Percentiles rank a stretch among this genome's conserved stretches.
Evolutionary conservation across 2,329 filamentous ascomycete species (phyloP).

Genomic region (Graphilbum sp.): DNA sequence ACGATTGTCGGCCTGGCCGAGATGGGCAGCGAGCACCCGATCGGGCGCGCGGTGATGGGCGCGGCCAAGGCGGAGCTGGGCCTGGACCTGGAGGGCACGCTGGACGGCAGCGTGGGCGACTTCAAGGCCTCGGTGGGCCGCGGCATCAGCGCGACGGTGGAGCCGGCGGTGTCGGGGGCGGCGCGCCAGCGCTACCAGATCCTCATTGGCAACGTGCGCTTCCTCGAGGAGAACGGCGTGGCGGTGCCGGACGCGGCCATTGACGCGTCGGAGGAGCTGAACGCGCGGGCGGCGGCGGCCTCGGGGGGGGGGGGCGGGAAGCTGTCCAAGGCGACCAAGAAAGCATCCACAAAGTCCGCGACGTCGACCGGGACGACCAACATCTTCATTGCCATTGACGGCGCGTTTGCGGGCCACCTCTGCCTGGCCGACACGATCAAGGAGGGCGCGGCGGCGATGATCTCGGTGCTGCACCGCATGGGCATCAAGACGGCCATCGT

Average conservation of each 20-base stretch:
- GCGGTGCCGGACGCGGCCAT: conserved; percentile 46
- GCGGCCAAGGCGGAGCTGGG: conserved; percentile 63
- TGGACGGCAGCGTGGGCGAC: conserved; percentile 73
- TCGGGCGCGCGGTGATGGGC: conserved; percentile 71
- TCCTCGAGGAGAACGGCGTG: conserved; percentile 56
- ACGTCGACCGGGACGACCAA: conserved; percentile 57
- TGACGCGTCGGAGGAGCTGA: conserved; percentile 43
- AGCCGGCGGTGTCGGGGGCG: conserved; percentile 53
- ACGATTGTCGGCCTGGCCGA: conserved; percentile 88
- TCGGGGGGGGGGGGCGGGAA: neutral
- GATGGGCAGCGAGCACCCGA: conserved; percentile 88
- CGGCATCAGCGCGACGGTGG: conserved; percentile 68
- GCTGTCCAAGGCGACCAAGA: too few species aligned
- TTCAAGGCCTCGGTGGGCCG: conserved; percentile 73
- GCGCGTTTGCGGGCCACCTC: conserved; percentile 63
- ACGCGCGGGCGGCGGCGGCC: conserved; percentile 20
- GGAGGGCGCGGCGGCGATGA: conserved; percentile 62
- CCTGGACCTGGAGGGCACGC: conserved; percentile 50
- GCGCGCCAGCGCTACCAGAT: conserved; percentile 59
- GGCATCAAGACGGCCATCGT: conserved; percentile 80
- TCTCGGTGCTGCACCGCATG: conserved; percentile 70
- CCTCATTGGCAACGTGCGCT: conserved; percentile 68
- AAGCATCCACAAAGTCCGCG: conserved; percentile 11
- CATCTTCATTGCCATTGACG: conserved; percentile 82
- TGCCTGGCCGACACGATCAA: conserved; percentile 86